Evolutionary conservation across 805 yeast species (phyloP), one percentile per base, ranked within the genome.

Genomic region (Cyberlindnera samutprakarnensis): DNA sequence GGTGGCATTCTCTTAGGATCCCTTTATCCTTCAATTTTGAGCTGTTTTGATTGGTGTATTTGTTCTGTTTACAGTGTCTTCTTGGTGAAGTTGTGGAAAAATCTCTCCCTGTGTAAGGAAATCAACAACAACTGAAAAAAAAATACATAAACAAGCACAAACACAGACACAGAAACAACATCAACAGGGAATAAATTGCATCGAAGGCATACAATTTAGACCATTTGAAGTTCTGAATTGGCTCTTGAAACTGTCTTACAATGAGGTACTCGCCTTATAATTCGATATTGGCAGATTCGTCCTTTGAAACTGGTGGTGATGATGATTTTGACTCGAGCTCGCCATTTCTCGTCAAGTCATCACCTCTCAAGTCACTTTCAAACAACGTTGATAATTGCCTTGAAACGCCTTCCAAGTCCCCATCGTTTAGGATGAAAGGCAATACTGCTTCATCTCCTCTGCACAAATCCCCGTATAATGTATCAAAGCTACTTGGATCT

Each of bases 301-400:
- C 39, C 2, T 32, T 32, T 19, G 34, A 30, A 7, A 30, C 11
- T 4, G 9, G 24, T 8, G 20, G 13, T n/a, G n/a, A n/a, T 23
- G 32, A 33, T 13, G 16, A 16, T 15, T 28, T n/a, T 28, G 21
- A 30, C 25, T 7, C 18, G 12, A 28, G 30, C 30, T 38, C 42
- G 4, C 42, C 42, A 10, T 33, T 39, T 21, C 19, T 28, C 26
- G 25, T 41, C n/a, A 27, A 32, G 6, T 39, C 48, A 3, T 43
- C 53, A 4, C 49, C 51, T 4, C 23, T 43, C 27, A 45, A 44
- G 30, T 36, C 50, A n/a, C 21, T 34, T 10, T 29, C 10, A 7
- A 19, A 19, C 21, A n/a, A n/a, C n/a, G n/a, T n/a, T n/a, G n/a
- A n/a, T n/a, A n/a, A n/a, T n/a, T n/a, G 24, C 5, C 24, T 21